Conservation (phyloP, 2,329 filamentous ascomycete genomes). For the Dactylellina parvicollis region DNA sequence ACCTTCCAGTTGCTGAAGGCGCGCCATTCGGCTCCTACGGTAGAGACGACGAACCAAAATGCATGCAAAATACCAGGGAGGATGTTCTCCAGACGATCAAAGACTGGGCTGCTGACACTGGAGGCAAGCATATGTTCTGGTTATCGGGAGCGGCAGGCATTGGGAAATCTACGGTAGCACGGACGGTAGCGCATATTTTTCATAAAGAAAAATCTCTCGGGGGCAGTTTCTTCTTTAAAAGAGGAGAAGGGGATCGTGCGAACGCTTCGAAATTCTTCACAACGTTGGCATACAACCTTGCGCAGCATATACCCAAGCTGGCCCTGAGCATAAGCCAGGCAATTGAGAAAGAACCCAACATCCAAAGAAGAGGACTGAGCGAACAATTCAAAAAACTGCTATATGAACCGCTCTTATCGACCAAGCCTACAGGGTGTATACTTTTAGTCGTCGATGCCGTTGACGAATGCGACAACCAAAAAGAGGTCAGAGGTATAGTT, state of each 20-base stretch:
- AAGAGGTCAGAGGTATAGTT: background rate
- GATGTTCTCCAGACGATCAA: slow-evolving; percentile 53
- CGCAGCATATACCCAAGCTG: background rate
- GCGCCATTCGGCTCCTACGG: slow-evolving; percentile 16
- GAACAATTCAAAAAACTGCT: slow-evolving; percentile 9
- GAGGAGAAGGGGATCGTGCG: background rate
- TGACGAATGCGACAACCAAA: slow-evolving; percentile 18
- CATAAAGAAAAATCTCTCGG: slow-evolving; percentile 36
- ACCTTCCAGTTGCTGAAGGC: background rate
- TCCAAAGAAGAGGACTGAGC: slow-evolving; percentile 51
- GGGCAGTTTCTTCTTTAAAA: slow-evolving; percentile 55
- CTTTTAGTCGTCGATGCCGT: slow-evolving; percentile 17
- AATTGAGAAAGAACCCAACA: background rate
- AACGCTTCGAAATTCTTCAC: slow-evolving; percentile 32
- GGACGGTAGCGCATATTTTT: slow-evolving; percentile 59
- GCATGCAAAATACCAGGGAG: slow-evolving; percentile 56
- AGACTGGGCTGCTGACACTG: slow-evolving; percentile 20
- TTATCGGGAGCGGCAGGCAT: slow-evolving; percentile 61
- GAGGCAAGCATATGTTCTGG: slow-evolving; percentile 58
- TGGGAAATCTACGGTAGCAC: slow-evolving; percentile 61
- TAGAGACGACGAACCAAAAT: slow-evolving; percentile 54
- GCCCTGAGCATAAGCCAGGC: background rate
- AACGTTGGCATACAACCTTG: slow-evolving; percentile 20
- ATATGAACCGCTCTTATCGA: background rate
- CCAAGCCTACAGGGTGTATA: background rate